Evolutionary conservation across 169 alveolate genomes (phyloP), one percentile per base, ranked within the genome.

Genomic region (Plasmodium gonderi): DNA sequence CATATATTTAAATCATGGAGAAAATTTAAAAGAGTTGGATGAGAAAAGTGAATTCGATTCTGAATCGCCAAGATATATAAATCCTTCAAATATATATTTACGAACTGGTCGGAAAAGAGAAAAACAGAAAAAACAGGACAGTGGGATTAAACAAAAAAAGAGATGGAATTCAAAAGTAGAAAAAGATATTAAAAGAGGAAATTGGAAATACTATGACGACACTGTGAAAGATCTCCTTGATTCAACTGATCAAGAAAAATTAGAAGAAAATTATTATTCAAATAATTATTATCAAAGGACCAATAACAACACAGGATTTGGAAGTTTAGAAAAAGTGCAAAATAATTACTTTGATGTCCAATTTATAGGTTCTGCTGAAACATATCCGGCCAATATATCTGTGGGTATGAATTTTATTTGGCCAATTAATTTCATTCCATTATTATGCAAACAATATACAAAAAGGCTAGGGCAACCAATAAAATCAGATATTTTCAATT

Each of bases 391-490:
- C 17, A 96, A 97, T 38, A 54, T 94, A 38, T 92, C 96, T 5
- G 98, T 95, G 5, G 98, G 98, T 12, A 87, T 94, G 96, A 96
- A 95, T 54, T 96, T 80, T 80, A 60, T 96, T n/a, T 96, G 97
- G 97, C 96, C 97, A 8, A 90, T 95, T 7, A 95, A 96, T 80
- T 96, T 97, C 96, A 96, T 96, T 38, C 98, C 98, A 7, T 79
- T 93, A 80, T 90, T 96, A 79, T 40, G 91, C 36, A 96, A 96
- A 92, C 95, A 95, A 80, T 93, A 95, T 69, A 94, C 97, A 14
- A 92, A 96, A 67, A 74, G 96, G 74, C 74, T 92, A 78, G 97
- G 98, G 1, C 97, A 96, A 79, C 98, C 98, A 20, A 65, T 96
- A 17, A 97, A 97, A 31, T 96, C 98, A 6, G 96, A 89, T 14